These are phyloP conservation scores for Tricholoma sp. DNA, from an alignment of 768 basidiomycete genomes.

Conservation along the genomic window DNA sequence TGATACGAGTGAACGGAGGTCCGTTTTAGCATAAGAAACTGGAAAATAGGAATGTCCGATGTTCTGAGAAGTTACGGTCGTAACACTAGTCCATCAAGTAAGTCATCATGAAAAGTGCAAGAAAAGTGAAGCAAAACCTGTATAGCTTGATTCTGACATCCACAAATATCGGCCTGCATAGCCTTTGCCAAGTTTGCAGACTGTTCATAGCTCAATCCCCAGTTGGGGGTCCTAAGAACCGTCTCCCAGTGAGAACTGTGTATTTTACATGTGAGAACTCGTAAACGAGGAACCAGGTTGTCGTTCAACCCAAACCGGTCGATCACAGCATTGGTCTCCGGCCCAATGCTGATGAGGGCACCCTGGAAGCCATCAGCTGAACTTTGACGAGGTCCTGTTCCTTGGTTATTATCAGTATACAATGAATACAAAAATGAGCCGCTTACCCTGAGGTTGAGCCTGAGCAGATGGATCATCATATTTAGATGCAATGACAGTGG, in stretches of 20 bases:
- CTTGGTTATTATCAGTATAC: not conserved
- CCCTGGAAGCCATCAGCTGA: not conserved
- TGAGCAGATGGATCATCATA: not conserved
- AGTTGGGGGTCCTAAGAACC: not conserved
- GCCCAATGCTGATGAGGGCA: conserved; percentile 3
- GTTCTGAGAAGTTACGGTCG: too few species aligned
- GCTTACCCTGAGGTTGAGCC: not conserved
- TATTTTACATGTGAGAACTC: not conserved
- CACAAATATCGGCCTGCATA: not conserved
- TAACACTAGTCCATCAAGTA: not conserved
- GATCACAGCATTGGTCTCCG: not conserved
- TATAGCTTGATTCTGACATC: not conserved
- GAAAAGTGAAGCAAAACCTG: not conserved
- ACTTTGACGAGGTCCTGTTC: not conserved
- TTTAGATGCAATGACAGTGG: not conserved
- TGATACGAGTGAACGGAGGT: too few species aligned
- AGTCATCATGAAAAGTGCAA: not conserved
- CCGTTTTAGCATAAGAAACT: too few species aligned
- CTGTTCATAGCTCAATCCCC: conserved; percentile 10
- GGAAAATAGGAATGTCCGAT: too few species aligned
- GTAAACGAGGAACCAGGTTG: not conserved
- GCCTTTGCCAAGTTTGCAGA: conserved; percentile 4
- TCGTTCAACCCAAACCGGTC: conserved; percentile 5
- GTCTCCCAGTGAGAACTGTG: conserved; percentile 5
- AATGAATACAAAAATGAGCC: not conserved